Base-by-base conservation (phyloP, 148 eudicot genomes). In the Euryodendron excelsum region DNA sequence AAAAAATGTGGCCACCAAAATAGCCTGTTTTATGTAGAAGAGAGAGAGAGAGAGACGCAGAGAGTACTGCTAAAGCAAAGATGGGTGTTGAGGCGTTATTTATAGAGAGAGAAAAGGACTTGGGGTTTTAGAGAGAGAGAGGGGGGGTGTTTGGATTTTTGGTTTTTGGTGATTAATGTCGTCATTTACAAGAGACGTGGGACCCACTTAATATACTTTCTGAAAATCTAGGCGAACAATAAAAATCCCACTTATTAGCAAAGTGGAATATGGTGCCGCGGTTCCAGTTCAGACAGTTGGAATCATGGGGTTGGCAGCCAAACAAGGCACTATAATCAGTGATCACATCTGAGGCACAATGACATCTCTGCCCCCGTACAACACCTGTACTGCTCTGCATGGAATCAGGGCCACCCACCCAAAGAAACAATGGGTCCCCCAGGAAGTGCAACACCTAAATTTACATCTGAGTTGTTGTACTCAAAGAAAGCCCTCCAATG, bases 101-200 rank as follows among this genome's bases (percentile, higher is more conserved):
- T 84, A 84, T 80, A 84, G 78, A 33, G 73, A 76, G 41, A 68
- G 39, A 21, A 45, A 72, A 41, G 20, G 28, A 9, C 25, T 0
- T 33, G 58, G 47, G 30, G 21, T 28, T 34, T 28, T 3, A 47
- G 41, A 31, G 64, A 52, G 21, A 67, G 37, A 25, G 27, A 5
- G 58, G 9, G 67, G n/a, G 33, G 3, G 41, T 68, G 14, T 31
- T 3, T 34, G 52, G 55, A 67, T 27, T 80, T 74, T 55, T 53
- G n/a, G 34, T n/a, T 72, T 77, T 37, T 66, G 74, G 81, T 76
- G 80, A 77, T 47, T 56, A 41, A 67, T 80, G 83, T 80, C 81
- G 78, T 84, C 83, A 84, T 58, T 30, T 69, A 30, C 8, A 5
- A 30, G 55, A 52, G 53, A 20, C 28, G 41, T 75, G 86, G 86